These are phyloP conservation scores for Fraxinus latifolia DNA, from an alignment of 305 asterid species.

Conservation along the genomic window DNA sequence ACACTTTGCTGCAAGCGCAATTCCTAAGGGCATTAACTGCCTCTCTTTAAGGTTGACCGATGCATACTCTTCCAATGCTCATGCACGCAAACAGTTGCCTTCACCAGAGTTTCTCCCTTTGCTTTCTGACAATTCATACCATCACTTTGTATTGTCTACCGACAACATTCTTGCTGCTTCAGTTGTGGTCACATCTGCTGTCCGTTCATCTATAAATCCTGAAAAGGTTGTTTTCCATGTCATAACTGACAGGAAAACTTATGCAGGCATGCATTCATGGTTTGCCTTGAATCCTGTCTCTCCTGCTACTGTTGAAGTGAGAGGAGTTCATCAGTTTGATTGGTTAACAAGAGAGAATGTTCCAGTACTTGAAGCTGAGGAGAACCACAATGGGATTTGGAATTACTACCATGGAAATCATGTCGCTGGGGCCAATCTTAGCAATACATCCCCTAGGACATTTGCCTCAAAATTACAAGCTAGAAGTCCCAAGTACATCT, in stretches of 20 bases:
- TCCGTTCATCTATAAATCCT: constrained; percentile 66
- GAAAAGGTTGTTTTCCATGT: constrained; percentile 89
- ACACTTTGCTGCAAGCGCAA: constrained; percentile 91
- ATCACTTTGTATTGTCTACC: constrained; percentile 83
- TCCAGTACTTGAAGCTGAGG: constrained; percentile 96
- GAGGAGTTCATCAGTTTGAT: constrained; percentile 98
- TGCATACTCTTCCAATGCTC: constrained; percentile 96
- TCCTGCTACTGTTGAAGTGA: constrained; percentile 93
- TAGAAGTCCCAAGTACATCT: constrained; percentile 91
- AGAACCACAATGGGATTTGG: constrained; percentile 76
- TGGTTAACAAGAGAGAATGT: constrained; percentile 97
- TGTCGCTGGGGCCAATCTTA: constrained; percentile 81
- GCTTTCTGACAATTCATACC: constrained; percentile 84
- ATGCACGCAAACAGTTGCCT: constrained; percentile 95
- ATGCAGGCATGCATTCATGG: constrained; percentile 99
- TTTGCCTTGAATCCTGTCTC: constrained; percentile 79
- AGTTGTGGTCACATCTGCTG: constrained; percentile 82
- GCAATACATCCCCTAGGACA: constrained; percentile 74
- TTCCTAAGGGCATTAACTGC: constrained; percentile 91
- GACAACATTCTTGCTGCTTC: constrained; percentile 97
- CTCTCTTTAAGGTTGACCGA: constrained; percentile 87
- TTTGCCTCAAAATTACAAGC: constrained; percentile 97
- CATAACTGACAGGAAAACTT: constrained; percentile 96
- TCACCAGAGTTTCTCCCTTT: constrained; percentile 93
- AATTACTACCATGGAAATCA: constrained; percentile 97